Evolutionary conservation across 352 stramenopile genomes (phyloP), one percentile per base, ranked within the genome.

Genomic region (Phytophthora sansomeana): DNA sequence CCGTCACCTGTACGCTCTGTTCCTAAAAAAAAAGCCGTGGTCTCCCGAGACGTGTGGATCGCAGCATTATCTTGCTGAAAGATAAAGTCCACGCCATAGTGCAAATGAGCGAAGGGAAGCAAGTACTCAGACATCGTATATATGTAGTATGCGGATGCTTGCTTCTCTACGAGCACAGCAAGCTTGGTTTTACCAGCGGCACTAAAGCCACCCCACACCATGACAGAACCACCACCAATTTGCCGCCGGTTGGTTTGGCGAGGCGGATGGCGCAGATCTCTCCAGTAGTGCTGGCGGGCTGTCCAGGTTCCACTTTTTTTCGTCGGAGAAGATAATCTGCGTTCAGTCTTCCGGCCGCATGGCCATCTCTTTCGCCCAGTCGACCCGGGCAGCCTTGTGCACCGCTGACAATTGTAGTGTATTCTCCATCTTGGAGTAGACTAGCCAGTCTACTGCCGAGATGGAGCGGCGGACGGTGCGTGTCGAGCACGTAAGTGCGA

Each of bases 351-450:
- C 29, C 29, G 14, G 26, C 6, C 29, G 47, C 6, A 54, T 16
- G 6, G 42, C 16, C 38, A 47, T 43, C 24, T 21, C 13, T 13
- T 38, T 43, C 5, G 52, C 38, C 36, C 38, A 59, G 16, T 24
- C 26, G 4, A 50, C 0, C 7, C 26, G 19, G 4, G 10, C 30
- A 19, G 5, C 30, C 26, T 39, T 59, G 36, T 50, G 36, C 21
- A 24, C 30, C 4, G 38, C 33, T 4, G 21, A 28, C 24, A 59
- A 38, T 5, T 48, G 35, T 8, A 59, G 17, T 4, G 39, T 59
- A 17, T 50, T 39, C 36, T 59, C 38, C 52, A 59, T 49, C 24
- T 58, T 58, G 17, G 51, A 30, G 51, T 58, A 49, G 17, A 35
- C 30, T 13, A 58, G 36, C 21, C 51, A 49, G 36, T 58, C 21